Evolutionary conservation across 164 flowering plant species (phyloP).

Genomic region (Sextonia rubra): DNA sequence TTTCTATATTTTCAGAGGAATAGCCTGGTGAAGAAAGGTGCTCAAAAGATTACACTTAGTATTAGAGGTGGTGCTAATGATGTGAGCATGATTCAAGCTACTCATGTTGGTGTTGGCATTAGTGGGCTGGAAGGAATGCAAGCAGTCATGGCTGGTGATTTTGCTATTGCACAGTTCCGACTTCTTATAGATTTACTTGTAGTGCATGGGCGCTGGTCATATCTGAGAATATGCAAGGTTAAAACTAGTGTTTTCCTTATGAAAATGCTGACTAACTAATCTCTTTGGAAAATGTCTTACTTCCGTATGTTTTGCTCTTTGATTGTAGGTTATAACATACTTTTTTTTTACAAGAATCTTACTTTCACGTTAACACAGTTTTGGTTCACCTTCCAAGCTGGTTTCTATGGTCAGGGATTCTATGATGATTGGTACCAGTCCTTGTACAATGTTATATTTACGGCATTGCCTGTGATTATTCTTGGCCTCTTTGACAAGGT

Average conservation of each 20-base stretch:
- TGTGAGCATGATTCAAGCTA: slow-evolving; percentile 99
- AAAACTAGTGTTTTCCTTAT: neutral
- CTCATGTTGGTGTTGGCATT: no score
- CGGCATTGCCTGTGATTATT: slow-evolving; percentile 85
- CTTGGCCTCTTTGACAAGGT: slow-evolving; percentile 97
- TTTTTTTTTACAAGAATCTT: no score
- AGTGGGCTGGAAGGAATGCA: slow-evolving; percentile 99
- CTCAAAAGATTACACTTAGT: slow-evolving; percentile 80
- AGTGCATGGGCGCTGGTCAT: slow-evolving; percentile 98
- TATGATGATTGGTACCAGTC: slow-evolving; percentile 99
- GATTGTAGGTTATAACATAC: slow-evolving; percentile 86
- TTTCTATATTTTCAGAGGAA: slow-evolving; percentile 55
- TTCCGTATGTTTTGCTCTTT: neutral
- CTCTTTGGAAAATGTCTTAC: neutral
- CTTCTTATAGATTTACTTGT: slow-evolving; percentile 90
- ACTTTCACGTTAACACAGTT: slow-evolving; percentile 94
- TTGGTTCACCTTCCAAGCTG: slow-evolving; percentile 94
- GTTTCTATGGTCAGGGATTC: slow-evolving; percentile 96
- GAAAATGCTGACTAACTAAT: neutral
- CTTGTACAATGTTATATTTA: slow-evolving; percentile 84
- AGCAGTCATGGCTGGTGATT: slow-evolving; percentile 99
- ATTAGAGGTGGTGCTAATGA: slow-evolving; percentile 99
- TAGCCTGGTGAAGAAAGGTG: slow-evolving; percentile 90
- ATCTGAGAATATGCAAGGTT: slow-evolving; percentile 92
- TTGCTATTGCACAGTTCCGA: slow-evolving; percentile 99